Base-by-base conservation (phyloP, 75 land plant species). In the Larix kaempferi region DNA sequence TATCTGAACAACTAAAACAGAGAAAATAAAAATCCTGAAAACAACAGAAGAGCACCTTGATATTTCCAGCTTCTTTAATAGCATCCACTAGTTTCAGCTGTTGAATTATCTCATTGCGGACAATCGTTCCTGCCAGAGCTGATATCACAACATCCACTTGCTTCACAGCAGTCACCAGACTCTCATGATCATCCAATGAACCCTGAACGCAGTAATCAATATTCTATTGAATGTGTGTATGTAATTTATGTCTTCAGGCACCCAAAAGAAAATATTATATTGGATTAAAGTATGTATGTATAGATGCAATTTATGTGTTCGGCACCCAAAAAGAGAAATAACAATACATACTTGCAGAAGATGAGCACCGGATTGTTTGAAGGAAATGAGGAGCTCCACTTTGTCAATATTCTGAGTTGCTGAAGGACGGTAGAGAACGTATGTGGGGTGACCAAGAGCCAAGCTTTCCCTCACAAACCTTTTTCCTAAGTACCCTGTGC, bases 1-100 rank as follows among this genome's bases (percentile, higher is more conserved):
- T 49, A 49, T 49, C 11, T 10, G 11, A 49, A 49, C 8, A 69
- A 39, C 13, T 41, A 59, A 33, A 39, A 49, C 76, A 21, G 27
- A 74, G 15, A 8, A 14, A 16, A 17, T 19, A 44, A 27, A 10
- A 25, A 55, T 13, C 27, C 76, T 17, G 74, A 22, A 54, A 22
- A 26, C 19, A 19, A 29, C 33, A 59, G 13, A 37, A 90, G 14
- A 54, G 81, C 33, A 91, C 93, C 91, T 87, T 89, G 54, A 91
- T 75, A 33, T 86, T 91, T 16, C 91, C 93, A 4, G 91, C 93
- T 73, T 91, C 91, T 80, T 87, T 91, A 77, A 89, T 89, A 39
- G 93, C 93, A 1, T 89, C 81, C n/a, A 91, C 83, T 13, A 91
- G 83, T 77, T 89, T 89, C 64, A 89, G 85, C 74, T 91, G 93